Conservation (phyloP, 2,329 filamentous ascomycete genomes). For the Diaporthe citri region DNA sequence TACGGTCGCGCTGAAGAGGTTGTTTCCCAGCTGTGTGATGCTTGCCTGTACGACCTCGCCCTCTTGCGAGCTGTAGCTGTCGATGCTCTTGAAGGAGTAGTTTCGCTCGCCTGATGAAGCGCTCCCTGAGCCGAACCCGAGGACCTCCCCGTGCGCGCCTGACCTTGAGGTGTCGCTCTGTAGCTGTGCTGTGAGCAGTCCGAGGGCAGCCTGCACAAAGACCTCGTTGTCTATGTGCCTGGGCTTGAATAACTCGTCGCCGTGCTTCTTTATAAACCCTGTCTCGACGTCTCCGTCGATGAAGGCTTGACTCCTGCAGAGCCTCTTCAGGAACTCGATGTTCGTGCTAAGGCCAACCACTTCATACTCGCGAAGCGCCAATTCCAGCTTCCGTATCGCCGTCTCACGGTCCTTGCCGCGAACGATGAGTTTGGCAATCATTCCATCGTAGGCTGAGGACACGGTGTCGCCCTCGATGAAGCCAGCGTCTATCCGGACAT, state of each 20-base stretch:
- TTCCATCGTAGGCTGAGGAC: constrained; percentile 95
- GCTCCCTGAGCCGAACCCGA: constrained; percentile 66
- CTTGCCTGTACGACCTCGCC: constrained; percentile 70
- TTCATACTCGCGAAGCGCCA: constrained; percentile 89
- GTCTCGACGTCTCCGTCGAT: constrained; percentile 92
- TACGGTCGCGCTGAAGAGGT: constrained; percentile 61
- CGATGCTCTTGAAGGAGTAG: constrained; percentile 67
- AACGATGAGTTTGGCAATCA: constrained; percentile 98
- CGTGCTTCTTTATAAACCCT: constrained; percentile 93
- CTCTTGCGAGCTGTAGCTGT: constrained; percentile 73
- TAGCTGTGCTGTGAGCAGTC: constrained; percentile 69
- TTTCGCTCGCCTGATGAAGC: constrained; percentile 58
- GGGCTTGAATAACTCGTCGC: constrained; percentile 80
- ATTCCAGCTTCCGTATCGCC: constrained; percentile 84
- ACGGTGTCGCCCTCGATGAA: constrained; percentile 93
- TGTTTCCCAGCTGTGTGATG: constrained; percentile 61
- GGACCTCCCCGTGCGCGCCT: constrained; percentile 60
- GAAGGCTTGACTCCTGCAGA: constrained; percentile 86
- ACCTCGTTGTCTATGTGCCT: constrained; percentile 76
- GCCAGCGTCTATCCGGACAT: constrained; percentile 91
- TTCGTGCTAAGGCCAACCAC: constrained; percentile 94
- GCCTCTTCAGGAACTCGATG: constrained; percentile 93
- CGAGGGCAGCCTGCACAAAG: constrained; percentile 88
- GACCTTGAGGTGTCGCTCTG: constrained; percentile 45
- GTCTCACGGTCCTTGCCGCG: constrained; percentile 82